Evolutionary conservation across 371 early-diverging fungal species (phyloP).

Genomic region (Haplosporangium sp.): DNA sequence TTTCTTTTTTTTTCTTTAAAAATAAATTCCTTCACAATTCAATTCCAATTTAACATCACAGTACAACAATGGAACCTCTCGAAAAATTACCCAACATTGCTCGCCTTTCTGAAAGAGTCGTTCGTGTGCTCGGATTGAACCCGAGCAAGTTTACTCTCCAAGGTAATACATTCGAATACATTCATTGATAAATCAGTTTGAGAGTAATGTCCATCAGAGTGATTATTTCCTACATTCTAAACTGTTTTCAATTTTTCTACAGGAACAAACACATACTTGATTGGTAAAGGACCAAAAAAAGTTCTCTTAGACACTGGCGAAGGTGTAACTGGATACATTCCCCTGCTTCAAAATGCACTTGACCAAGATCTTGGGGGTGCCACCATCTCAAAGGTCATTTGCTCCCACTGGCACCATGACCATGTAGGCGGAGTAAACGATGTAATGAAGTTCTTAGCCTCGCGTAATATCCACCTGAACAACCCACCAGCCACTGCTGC

Average conservation of each 20-base stretch:
- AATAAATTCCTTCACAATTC: too few relatives aligned
- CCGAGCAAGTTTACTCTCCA: conserved; percentile 83
- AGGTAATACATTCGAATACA: conserved; percentile 55
- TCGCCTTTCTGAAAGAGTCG: conserved; percentile 62
- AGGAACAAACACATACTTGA: conserved; percentile 92
- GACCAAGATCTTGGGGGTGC: conserved; percentile 56
- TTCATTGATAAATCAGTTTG: not conserved
- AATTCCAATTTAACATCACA: too few relatives aligned
- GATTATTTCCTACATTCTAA: not conserved
- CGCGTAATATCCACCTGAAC: conserved; percentile 40
- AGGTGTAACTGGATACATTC: conserved; percentile 77
- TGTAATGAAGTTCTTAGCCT: conserved; percentile 59
- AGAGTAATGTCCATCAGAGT: not conserved
- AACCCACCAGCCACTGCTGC: conserved; percentile 20
- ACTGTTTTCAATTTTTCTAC: not conserved
- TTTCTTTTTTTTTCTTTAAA: too few relatives aligned
- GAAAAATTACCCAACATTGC: conserved; percentile 58
- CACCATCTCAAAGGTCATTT: conserved; percentile 79
- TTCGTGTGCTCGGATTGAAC: conserved; percentile 77
- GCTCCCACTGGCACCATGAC: conserved; percentile 88
- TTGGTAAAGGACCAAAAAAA: conserved; percentile 79
- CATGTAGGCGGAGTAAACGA: conserved; percentile 79
- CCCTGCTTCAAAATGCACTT: conserved; percentile 64
- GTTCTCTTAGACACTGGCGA: conserved; percentile 88
- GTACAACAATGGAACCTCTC: conserved; percentile 32